Evolutionary conservation across 306 rosid genomes (phyloP), one percentile per base, ranked within the genome.

Genomic region (Casuarina glauca): DNA sequence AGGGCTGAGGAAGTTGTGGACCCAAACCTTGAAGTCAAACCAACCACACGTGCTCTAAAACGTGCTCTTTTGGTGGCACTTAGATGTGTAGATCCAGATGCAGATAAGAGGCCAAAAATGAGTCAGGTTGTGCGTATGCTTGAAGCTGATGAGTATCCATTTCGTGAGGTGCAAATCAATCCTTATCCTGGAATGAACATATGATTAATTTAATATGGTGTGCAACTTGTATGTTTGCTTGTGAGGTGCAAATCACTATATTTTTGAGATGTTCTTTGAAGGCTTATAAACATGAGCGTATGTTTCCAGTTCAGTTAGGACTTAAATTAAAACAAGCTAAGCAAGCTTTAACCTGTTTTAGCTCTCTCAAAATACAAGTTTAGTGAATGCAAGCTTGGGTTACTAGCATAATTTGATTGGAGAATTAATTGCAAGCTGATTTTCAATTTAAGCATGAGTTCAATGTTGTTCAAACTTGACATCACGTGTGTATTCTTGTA

Each of bases 1-100:
- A 89, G 97, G 83, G 90, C 94, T 6, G 97, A 92, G 84, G 98
- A 94, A 84, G 97, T 92, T 77, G 86, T 87, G 71, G 98, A 94
- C 83, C 83, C 84, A 20, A 84, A 64, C 81, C 89, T 94, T 74
- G 91, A 94, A 80, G 89, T 84, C 74, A 94, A 92, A 78, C 97
- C 98, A 43, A 57, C 89, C n/a, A 82, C 85, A 7, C 96, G 97
- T 15, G 91, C 92, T 15, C 85, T 92, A 74, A 94, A 94, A 78
- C 95, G 92, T 44, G 84, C 90, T 61, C 97, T 94, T 83, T 85
- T 94, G 72, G 96, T 90, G 43, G 92, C 97, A 10, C 92, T 94
- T 58, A 85, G 94, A 83, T 94, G 98, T 83, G 96, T 94, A 58
- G 98, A 94, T 83, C 96, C 93, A 1, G 97, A 92, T 77, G 78